phyloP scores from a whole-genome alignment of 139 green algal species.

The Pedinophyceae sp. region DNA sequence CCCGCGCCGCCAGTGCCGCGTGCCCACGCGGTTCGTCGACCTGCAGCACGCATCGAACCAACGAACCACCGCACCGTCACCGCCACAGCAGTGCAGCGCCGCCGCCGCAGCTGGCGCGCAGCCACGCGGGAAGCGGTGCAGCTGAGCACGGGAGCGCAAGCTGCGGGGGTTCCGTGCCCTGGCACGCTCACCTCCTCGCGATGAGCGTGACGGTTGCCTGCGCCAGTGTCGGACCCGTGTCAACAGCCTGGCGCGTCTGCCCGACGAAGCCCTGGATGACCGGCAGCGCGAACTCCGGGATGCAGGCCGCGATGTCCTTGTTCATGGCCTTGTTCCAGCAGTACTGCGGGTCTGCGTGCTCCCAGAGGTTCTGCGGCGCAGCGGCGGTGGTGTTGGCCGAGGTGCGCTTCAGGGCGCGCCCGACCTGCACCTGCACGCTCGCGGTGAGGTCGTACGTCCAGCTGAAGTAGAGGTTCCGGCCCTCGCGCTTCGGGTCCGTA shows the following conservation, averaged over 20 bases:
- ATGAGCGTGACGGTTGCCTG: background rate
- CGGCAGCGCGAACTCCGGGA: constrained; percentile 35
- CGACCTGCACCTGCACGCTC: background rate
- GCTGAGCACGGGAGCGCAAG: background rate
- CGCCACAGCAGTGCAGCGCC: background rate
- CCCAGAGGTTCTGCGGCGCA: constrained; percentile 8
- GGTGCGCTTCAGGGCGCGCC: no score
- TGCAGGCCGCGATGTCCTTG: background rate
- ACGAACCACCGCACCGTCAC: no score
- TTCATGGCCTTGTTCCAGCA: background rate
- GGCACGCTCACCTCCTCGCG: background rate
- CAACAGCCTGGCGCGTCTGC: constrained; percentile 17
- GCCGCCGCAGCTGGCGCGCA: background rate
- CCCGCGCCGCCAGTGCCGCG: constrained; percentile 66
- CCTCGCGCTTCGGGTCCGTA: background rate
- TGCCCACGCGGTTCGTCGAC: constrained; percentile 39
- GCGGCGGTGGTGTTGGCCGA: no score
- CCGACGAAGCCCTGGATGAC: constrained; percentile 51
- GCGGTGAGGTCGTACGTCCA: background rate
- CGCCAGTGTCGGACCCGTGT: background rate
- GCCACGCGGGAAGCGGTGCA: background rate
- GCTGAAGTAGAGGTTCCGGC: background rate
- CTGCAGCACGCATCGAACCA: no score
- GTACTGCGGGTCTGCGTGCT: constrained; percentile 28
- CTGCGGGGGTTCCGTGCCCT: constrained; percentile 5